Evolutionary conservation across 108 stramenopile genomes (phyloP).

Genomic region (Nitzschia sp.): DNA sequence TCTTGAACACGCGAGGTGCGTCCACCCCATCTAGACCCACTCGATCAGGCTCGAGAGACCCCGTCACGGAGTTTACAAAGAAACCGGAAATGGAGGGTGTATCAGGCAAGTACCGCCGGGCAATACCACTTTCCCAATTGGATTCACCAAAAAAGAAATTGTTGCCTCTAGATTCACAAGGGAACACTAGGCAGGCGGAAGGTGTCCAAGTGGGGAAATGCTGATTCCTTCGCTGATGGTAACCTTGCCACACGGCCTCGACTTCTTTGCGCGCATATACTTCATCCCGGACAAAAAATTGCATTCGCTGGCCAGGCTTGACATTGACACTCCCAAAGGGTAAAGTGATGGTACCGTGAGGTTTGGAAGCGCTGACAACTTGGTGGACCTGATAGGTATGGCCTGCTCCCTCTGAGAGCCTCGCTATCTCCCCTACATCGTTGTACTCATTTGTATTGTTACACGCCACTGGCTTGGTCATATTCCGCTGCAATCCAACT

Average conservation of each 20-base stretch:
- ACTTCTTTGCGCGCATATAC: constrained; percentile 86
- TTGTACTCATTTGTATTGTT: neutral
- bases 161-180: constrained; percentile 76
- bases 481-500: constrained; percentile 65
- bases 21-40: constrained; percentile 16
- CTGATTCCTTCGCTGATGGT: constrained; percentile 58
- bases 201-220: constrained; percentile 32
- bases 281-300: constrained; percentile 83
- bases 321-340: constrained; percentile 74
- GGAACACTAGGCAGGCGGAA: constrained; percentile 71
- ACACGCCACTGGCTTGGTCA: neutral
- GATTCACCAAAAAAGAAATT: constrained; percentile 77
- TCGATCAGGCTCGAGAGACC: constrained; percentile 39
- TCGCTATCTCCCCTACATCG: constrained; percentile 55
- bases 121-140: constrained; percentile 69
- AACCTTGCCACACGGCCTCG: constrained; percentile 82
- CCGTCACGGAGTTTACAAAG: constrained; percentile 79
- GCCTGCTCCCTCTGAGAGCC: constrained; percentile 73
- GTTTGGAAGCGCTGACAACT: constrained; percentile 84
- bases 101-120: constrained; percentile 52
- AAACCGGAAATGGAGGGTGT: constrained; percentile 67
- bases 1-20: constrained; percentile 55
- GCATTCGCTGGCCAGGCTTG: constrained; percentile 66
- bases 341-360: constrained; percentile 81
- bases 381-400: constrained; percentile 74